phyloP scores from a whole-genome alignment of 2,329 filamentous ascomycete species.

The Fusarium papillatum region DNA sequence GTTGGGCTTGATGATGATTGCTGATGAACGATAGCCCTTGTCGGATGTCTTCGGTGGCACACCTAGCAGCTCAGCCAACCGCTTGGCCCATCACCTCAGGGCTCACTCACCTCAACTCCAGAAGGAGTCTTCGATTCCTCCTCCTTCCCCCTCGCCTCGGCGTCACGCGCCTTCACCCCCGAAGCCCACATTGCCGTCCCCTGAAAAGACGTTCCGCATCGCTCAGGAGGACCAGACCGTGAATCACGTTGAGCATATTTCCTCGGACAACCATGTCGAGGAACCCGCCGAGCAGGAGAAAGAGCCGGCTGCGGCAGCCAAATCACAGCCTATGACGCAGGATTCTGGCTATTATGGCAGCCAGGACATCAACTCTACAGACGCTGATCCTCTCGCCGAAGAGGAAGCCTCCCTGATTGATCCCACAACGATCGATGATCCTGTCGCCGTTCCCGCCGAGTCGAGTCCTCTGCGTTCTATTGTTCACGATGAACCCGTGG shows the following conservation, averaged over 20 bases:
- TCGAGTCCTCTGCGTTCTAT: slow-evolving; percentile 40
- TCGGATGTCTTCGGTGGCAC: slow-evolving; percentile 71
- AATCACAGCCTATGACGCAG: slow-evolving; percentile 42
- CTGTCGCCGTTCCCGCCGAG: slow-evolving; percentile 29
- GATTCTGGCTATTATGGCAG: slow-evolving; percentile 84
- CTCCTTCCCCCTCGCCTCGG: slow-evolving; percentile 49
- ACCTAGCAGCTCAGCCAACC: slow-evolving; percentile 66
- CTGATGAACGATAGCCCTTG: slow-evolving; percentile 64
- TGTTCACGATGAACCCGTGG: not conserved
- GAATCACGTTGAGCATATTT: slow-evolving; percentile 12
- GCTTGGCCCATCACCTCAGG: slow-evolving; percentile 63
- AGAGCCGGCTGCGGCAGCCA: not conserved
- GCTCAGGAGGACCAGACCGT: slow-evolving; percentile 13
- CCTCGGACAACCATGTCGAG: slow-evolving; percentile 22
- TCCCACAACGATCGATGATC: slow-evolving; percentile 29
- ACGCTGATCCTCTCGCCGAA: slow-evolving; percentile 38
- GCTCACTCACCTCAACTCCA: slow-evolving; percentile 70
- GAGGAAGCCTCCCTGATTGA: slow-evolving; percentile 36
- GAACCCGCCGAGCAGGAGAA: slow-evolving; percentile 14
- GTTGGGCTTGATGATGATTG: not conserved
- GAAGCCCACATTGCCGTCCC: slow-evolving; percentile 38
- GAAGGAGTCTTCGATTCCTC: slow-evolving; percentile 53
- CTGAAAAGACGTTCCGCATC: slow-evolving; percentile 13
- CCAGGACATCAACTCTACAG: slow-evolving; percentile 56
- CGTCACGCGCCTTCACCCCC: slow-evolving; percentile 50